Evolutionary conservation across 352 stramenopile genomes (phyloP).

Genomic region (Nothophytophthora sp.): DNA sequence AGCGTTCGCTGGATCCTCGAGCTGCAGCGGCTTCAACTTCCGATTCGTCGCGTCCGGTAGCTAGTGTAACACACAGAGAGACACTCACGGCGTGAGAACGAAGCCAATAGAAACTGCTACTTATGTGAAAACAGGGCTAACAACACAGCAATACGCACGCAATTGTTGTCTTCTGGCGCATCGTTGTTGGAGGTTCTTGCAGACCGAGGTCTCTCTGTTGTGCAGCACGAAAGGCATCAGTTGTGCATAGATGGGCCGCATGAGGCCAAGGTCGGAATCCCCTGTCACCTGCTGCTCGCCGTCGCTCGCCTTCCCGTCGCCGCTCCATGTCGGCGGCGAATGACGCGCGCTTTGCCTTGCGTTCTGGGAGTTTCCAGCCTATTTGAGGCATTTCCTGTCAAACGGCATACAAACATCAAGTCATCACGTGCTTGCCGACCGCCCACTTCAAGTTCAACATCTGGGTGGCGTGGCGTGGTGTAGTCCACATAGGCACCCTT

Average conservation of each 20-base stretch:
- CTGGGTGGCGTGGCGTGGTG: neutral
- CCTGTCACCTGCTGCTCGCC: conserved; percentile 5
- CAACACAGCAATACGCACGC: too few species aligned
- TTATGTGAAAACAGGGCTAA: too few species aligned
- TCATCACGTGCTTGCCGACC: neutral
- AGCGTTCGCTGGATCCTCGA: conserved; percentile 41
- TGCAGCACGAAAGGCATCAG: too few species aligned
- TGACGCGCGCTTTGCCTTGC: conserved; percentile 12
- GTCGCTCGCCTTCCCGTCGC: conserved; percentile 6
- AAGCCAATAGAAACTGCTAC: too few species aligned
- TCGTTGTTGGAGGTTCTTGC: conserved; percentile 13
- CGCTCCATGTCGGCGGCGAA: conserved; percentile 16
- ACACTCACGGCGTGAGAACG: too few species aligned
- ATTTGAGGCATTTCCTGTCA: conserved; percentile 1
- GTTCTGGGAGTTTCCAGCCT: conserved; percentile 1
- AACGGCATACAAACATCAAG: conserved; percentile 18
- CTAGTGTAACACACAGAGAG: conserved; percentile 9
- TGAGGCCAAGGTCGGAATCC: too few species aligned
- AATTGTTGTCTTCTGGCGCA: conserved; percentile 7
- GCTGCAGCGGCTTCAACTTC: conserved; percentile 35
- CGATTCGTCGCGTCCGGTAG: conserved; percentile 6
- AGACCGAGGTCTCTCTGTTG: too few species aligned
- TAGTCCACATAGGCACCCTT: conserved; percentile 22
- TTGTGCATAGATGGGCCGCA: too few species aligned
- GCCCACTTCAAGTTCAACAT: conserved; percentile 28